phyloP scores from a whole-genome alignment of 306 rosid genomes.

The Trifolium subterraneum region DNA sequence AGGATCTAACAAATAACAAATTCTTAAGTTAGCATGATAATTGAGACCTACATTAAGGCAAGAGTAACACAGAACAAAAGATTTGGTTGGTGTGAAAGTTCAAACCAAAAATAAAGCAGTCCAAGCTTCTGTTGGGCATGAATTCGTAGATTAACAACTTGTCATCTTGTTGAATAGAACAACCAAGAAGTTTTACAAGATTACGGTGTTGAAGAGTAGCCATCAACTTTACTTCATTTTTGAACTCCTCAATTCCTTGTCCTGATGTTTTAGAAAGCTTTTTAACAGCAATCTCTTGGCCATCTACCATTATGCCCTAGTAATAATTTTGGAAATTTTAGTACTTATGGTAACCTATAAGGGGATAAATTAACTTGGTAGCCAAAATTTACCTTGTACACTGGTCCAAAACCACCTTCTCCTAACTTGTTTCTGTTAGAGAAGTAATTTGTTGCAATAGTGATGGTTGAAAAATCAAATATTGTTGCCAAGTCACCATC shows the following conservation, averaged over 20 bases:
- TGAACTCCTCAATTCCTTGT: constrained; percentile 64
- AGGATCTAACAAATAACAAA: constrained; percentile 38
- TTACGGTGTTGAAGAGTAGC: constrained; percentile 62
- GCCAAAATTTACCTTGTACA: constrained; percentile 15
- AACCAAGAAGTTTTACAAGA: constrained; percentile 66
- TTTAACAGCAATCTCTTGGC: constrained; percentile 68
- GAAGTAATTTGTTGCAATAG: constrained; percentile 20
- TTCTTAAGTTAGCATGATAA: neutral
- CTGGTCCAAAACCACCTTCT: constrained; percentile 28
- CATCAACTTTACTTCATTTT: constrained; percentile 53
- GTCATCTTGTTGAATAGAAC: constrained; percentile 53
- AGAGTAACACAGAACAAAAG: neutral
- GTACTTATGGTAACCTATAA: neutral
- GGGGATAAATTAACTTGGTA: neutral
- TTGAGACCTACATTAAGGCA: neutral
- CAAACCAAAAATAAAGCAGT: constrained; percentile 46
- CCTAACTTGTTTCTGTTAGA: constrained; percentile 10
- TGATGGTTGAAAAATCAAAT: constrained; percentile 21
- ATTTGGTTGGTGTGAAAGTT: neutral
- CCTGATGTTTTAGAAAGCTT: constrained; percentile 56
- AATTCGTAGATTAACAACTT: constrained; percentile 59
- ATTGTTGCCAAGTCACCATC: neutral
- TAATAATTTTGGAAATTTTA: neutral
- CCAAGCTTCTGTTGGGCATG: constrained; percentile 58
- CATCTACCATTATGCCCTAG: constrained; percentile 24